Evolutionary conservation across 2,329 filamentous ascomycete species (phyloP), one percentile per base, ranked within the genome.

Genomic region (Drechslerella dactyloides): DNA sequence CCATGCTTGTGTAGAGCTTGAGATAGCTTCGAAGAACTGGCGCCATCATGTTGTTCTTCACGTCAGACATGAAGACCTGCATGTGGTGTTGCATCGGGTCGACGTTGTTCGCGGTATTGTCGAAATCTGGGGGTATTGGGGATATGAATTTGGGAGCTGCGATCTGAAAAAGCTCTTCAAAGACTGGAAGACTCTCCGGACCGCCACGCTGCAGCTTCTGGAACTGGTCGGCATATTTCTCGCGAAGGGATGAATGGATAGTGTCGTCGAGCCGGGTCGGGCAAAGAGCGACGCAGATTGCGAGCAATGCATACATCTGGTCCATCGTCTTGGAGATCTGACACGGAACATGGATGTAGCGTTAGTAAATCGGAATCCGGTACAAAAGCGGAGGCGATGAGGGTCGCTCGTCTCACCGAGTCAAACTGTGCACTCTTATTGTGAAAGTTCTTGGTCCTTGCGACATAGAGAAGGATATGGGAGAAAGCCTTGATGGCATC

Each of bases 141-240:
- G 90, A 96, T 85, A 99, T 99, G 86, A 99, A 99, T 84, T 97
- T 97, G 81, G 94, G 94, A 87, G 94, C 97, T n/a, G 94, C 90
- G 74, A 89, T 85, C 79, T 90, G 89, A 90, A 99, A 99, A 77
- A 99, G 89, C 84, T 97, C 94, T 85, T 97, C 94, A 78, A 96
- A 99, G 78, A 99, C 88, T 76, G 93, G 93, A 24, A 99, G 90
- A 48, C 93, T 90, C 78, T 99, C 94, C 74, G 93, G 92, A 35
- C 94, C 94, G 78, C 94, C 94, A 75, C 92, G 91, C 84, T 99
- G 94, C 82, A 99, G 88, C 83, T 93, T 93, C 78, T 91, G 89
- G 78, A 99, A 91, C 84, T 97, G 93, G 83, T 99, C 94, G 78
- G 94, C 94, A 82, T 97, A 99, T 87, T 99, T 99, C 85, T 99